Evolutionary conservation across 495 filamentous ascomycete genomes (phyloP).

Genomic region (Haplographium delicatum): DNA sequence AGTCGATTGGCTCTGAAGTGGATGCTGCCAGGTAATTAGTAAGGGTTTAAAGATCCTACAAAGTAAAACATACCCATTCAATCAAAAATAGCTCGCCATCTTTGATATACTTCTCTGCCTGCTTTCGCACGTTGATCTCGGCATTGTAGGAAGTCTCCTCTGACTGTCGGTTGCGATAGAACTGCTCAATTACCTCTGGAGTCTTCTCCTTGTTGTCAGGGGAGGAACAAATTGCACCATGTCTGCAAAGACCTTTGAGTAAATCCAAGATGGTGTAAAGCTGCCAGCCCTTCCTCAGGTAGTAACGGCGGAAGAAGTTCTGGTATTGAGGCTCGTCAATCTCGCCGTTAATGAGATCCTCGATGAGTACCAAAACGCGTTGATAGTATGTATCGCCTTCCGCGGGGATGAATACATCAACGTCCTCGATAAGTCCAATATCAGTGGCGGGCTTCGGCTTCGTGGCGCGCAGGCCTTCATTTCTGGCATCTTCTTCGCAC

Average conservation of each 20-base stretch:
- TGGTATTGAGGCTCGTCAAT: conserved; percentile 77
- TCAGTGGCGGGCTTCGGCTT: conserved; percentile 72
- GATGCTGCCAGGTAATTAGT: conserved; percentile 50
- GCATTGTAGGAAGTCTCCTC: conserved; percentile 77
- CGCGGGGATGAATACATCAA: conserved; percentile 22
- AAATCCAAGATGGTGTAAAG: conserved; percentile 87
- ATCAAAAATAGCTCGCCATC: conserved; percentile 88
- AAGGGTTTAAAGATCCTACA: too few relatives aligned
- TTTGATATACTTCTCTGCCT: conserved; percentile 78
- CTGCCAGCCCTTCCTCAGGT: conserved; percentile 82
- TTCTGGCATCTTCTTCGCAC: conserved; percentile 62
- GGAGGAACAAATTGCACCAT: conserved; percentile 67
- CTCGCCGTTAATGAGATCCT: conserved; percentile 79
- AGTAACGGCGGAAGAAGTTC: conserved; percentile 83
- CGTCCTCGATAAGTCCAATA: conserved; percentile 56
- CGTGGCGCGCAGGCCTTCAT: conserved; percentile 64
- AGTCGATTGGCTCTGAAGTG: conserved; percentile 51
- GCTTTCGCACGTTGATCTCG: conserved; percentile 81
- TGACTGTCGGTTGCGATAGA: conserved; percentile 72
- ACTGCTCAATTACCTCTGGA: conserved; percentile 74
- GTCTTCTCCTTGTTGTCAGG: conserved; percentile 88
- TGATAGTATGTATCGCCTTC: conserved; percentile 43
- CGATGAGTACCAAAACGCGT: conserved; percentile 59
- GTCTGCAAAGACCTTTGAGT: conserved; percentile 67
- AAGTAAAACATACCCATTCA: conserved; percentile 71